A percentile compares a stretch with the other conserved stretches of the same genome.
These are phyloP conservation scores for Microcos paniculata DNA, from an alignment of 345 rosid genomes.

Conservation along the genomic window DNA sequence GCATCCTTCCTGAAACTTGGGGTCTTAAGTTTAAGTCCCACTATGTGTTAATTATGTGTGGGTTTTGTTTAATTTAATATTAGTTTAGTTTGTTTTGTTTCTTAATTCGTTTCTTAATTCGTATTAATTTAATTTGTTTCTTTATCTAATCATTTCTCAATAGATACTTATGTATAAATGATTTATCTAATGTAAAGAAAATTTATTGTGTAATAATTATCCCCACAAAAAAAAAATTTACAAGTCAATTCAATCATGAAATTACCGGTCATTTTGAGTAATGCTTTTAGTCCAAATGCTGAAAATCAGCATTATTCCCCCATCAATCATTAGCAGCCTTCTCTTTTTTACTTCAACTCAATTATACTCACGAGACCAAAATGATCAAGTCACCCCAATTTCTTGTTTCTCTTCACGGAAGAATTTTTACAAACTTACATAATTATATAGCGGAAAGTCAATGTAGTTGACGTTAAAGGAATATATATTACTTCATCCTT, in stretches of 20 bases:
- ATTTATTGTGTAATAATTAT: too few species aligned
- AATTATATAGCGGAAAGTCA: constrained; percentile 8
- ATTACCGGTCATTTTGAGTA: neutral
- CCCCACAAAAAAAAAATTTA: neutral
- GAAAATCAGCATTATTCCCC: neutral
- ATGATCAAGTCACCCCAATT: neutral
- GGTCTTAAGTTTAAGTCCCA: too few species aligned
- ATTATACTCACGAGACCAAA: neutral
- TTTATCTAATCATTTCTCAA: too few species aligned
- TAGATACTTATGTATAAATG: too few species aligned
- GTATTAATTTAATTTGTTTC: too few species aligned
- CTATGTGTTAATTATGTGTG: too few species aligned
- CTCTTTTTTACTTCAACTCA: constrained; percentile 6
- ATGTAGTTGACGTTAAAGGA: neutral
- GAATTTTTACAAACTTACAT: neutral
- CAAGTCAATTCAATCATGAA: neutral
- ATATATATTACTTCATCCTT: neutral
- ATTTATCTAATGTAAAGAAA: too few species aligned
- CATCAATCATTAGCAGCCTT: neutral
- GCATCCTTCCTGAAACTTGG: too few species aligned
- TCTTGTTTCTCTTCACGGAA: constrained; percentile 1
- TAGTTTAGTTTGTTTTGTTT: too few species aligned
- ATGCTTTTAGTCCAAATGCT: neutral
- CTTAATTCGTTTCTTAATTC: too few species aligned
- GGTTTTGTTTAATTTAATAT: too few species aligned